Evolutionary conservation across 1,139 yeast genomes (phyloP).

Genomic region (Arxiozyma telluris): DNA sequence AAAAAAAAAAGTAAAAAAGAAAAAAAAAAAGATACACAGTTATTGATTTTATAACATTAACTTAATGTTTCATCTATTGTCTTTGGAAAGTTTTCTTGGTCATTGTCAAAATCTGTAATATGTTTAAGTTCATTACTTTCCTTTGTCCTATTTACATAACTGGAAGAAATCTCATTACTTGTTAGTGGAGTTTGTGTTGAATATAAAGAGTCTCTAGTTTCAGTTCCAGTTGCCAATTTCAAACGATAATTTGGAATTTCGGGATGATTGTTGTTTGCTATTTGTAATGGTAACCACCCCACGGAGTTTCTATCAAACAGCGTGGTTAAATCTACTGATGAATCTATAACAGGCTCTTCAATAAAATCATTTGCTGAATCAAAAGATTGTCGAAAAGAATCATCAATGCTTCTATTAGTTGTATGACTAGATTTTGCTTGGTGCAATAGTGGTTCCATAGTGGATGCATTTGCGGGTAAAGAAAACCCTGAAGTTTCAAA

Average conservation of each 20-base stretch:
- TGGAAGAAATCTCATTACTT: neutral
- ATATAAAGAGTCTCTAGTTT: slow-evolving; percentile 1
- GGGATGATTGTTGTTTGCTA: neutral
- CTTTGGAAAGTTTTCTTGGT: neutral
- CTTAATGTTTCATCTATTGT: slow-evolving; percentile 3
- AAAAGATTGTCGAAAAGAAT: slow-evolving; percentile 17
- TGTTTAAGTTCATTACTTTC: slow-evolving; percentile 3
- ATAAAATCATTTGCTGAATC: slow-evolving; percentile 15
- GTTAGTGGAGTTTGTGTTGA: neutral
- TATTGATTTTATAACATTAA: neutral
- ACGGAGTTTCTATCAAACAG: slow-evolving; percentile 21
- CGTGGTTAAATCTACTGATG: slow-evolving; percentile 27
- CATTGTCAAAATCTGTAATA: neutral
- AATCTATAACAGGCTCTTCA: slow-evolving; percentile 14
- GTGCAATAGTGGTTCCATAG: slow-evolving; percentile 18
- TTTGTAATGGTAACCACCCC: slow-evolving; percentile 26
- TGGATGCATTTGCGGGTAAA: slow-evolving; percentile 6
- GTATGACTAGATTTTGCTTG: slow-evolving; percentile 8
- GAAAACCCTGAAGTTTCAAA: slow-evolving; percentile 12
- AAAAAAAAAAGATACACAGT: neutral
- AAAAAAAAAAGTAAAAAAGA: too few species aligned
- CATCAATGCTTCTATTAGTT: slow-evolving; percentile 14
- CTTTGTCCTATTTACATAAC: neutral
- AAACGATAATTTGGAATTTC: neutral
- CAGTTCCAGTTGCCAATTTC: slow-evolving; percentile 2